Base-by-base conservation (phyloP, 495 filamentous ascomycete species). In the Talaromyces adpressus region DNA sequence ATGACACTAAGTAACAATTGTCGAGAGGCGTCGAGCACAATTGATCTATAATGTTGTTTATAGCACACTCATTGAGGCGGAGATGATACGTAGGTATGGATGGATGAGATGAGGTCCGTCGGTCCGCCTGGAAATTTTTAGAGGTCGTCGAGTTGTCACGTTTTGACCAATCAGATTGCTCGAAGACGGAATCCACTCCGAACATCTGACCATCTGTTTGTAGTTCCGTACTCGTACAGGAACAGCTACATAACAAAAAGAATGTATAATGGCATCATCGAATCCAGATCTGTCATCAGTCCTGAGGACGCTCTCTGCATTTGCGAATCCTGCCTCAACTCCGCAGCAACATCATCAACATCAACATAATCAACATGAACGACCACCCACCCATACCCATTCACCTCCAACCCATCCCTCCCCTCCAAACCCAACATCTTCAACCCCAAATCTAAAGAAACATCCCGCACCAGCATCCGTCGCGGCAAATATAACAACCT, bases 401-500 rank as follows among this genome's bases (percentile, higher is more conserved):
- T 36, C 30, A 36, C 12, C 47, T 18, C n/a, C n/a, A n/a, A n/a
- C n/a, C n/a, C n/a, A n/a, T n/a, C n/a, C n/a, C n/a, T n/a, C n/a
- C n/a, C n/a, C n/a, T n/a, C n/a, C n/a, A n/a, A 11, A n/a, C 30
- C 25, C 23, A 32, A 56, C 23, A 16, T 16, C 32, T 6, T 34
- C 41, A 54, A 54, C 53, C 59, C 60, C 23, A 56, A 18, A 16
- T 23, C 51, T 54, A 49, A 64, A 61, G 23, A 47, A 59, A 49
- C 27, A 4, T 5, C 29, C 29, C 6, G 3, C 29, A 29, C 11
- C 53, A 20, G 59, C 45, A 54, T 32, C 62, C 61, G n/a, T 65
- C 22, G 16, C 86, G n/a, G 72, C 83, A 22, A 81, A 75, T 14
- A 88, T 91, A 63, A 87, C 81, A 1, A 83, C 87, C 54, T 91